Percentiles rank a stretch among this genome's conserved stretches.
These are phyloP conservation scores for Plasmodium chabaudi DNA, from an alignment of 169 alveolate genomes.

Conservation along the genomic window DNA sequence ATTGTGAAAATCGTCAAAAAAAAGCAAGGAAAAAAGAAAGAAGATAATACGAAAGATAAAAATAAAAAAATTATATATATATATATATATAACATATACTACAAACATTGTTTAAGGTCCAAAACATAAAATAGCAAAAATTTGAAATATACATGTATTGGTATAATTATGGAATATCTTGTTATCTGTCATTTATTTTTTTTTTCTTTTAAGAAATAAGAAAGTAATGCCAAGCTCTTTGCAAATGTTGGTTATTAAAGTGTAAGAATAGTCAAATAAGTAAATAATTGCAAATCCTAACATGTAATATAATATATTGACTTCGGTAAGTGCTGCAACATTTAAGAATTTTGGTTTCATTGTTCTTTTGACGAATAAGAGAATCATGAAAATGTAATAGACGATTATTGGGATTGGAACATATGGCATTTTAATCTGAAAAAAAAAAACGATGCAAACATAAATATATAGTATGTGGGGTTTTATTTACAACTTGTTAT, in stretches of 20 bases:
- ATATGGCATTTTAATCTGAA: conserved; percentile 53
- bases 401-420: conserved; percentile 41
- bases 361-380: conserved; percentile 33
- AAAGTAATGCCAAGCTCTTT: conserved; percentile 53
- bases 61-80: conserved; percentile 27
- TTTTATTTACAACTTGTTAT: neutral
- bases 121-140: conserved; percentile 17
- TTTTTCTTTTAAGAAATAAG: conserved; percentile 38
- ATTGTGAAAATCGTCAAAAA: neutral
- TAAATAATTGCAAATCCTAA: conserved; percentile 25
- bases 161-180: neutral
- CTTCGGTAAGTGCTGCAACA: conserved; percentile 19
- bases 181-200: conserved; percentile 5
- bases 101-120: conserved; percentile 4
- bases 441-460: neutral
- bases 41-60: conserved; percentile 19
- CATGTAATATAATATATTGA: conserved; percentile 36
- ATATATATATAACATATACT: conserved; percentile 3
- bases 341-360: conserved; percentile 23
- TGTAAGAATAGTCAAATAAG: conserved; percentile 57
- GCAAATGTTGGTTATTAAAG: conserved; percentile 51
- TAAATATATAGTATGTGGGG: neutral
- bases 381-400: conserved; percentile 18
- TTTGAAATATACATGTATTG: neutral
- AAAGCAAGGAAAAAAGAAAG: conserved; percentile 10